phyloP scores from a whole-genome alignment of 768 basidiomycete species.

The Boletellus sp. region DNA sequence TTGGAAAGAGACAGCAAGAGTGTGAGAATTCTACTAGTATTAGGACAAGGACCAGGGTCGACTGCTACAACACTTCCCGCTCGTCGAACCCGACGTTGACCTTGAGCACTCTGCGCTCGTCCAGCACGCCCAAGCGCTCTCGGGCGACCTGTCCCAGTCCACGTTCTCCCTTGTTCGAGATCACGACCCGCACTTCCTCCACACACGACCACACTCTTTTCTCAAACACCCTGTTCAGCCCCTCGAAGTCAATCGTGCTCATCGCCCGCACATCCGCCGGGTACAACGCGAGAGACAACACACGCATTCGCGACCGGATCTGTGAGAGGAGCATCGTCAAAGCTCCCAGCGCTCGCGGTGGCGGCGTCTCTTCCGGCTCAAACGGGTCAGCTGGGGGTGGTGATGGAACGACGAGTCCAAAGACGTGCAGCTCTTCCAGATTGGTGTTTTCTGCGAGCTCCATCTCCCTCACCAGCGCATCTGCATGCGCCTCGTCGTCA shows the following conservation, averaged over 20 bases:
- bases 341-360: conserved; percentile 15
- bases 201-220: conserved; percentile 19
- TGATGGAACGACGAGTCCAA: conserved; percentile 31
- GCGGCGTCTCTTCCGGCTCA: conserved; percentile 9
- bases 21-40: conserved; percentile 20
- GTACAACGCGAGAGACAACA: conserved; percentile 30
- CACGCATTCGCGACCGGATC: conserved; percentile 28
- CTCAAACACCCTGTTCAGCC: conserved; percentile 23
- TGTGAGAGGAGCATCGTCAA: conserved; percentile 27
- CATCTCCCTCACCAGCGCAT: conserved; percentile 25
- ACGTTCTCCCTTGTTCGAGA: conserved; percentile 30
- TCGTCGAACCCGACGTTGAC: conserved; percentile 32
- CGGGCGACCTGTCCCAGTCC: conserved; percentile 23
- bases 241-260: conserved; percentile 28
- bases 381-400: conserved; percentile 25
- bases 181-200: conserved; percentile 26
- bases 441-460: conserved; percentile 22
- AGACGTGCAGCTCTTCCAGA: conserved; percentile 31
- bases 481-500: conserved; percentile 15
- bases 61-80: conserved; percentile 24
- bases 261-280: conserved; percentile 31
- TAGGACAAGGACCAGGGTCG: too few species aligned
- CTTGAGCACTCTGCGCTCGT: conserved; percentile 27
- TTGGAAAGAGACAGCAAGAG: conserved; percentile 3
- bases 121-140: conserved; percentile 18